Evolutionary conservation across 192 early-diverging fungal genomes (phyloP).

Genomic region (Coemansia sp.): DNA sequence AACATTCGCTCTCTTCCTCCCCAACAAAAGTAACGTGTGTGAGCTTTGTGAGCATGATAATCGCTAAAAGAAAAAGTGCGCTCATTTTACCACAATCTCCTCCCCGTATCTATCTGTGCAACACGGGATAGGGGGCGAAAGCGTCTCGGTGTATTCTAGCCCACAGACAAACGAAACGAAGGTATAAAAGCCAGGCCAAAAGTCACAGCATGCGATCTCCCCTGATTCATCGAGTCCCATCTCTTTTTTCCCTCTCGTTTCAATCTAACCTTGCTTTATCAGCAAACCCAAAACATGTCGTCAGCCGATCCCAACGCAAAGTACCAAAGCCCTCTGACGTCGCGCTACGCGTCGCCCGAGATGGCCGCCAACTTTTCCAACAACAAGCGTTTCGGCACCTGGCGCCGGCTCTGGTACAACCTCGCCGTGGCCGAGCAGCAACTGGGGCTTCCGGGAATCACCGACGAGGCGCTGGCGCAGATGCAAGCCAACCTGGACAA

Average conservation of each 20-base stretch:
- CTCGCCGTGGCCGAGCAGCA: constrained; percentile 91
- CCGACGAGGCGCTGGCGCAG: constrained; percentile 77
- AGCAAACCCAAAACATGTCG: constrained; percentile 11
- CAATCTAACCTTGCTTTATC: not conserved
- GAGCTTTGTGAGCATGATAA: no score
- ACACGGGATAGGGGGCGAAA: no score
- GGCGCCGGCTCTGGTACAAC: constrained; percentile 93
- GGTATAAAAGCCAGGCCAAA: no score
- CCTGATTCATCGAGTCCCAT: no score
- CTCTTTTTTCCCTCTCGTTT: not conserved
- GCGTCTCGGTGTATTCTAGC: no score
- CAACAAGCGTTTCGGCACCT: constrained; percentile 92
- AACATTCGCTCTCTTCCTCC: no score
- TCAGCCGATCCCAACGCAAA: constrained; percentile 61
- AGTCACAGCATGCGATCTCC: no score
- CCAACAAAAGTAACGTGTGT: no score
- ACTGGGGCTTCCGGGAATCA: constrained; percentile 87
- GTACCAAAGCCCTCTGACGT: constrained; percentile 95
- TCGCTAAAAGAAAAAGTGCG: no score
- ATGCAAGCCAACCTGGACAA: constrained; percentile 85
- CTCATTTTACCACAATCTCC: no score
- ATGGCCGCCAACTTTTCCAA: constrained; percentile 97
- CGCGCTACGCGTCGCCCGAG: constrained; percentile 94
- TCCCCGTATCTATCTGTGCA: no score
- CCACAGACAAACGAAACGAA: no score